phyloP scores from a whole-genome alignment of 441 rosid genomes.

The Eruca vesicaria region DNA sequence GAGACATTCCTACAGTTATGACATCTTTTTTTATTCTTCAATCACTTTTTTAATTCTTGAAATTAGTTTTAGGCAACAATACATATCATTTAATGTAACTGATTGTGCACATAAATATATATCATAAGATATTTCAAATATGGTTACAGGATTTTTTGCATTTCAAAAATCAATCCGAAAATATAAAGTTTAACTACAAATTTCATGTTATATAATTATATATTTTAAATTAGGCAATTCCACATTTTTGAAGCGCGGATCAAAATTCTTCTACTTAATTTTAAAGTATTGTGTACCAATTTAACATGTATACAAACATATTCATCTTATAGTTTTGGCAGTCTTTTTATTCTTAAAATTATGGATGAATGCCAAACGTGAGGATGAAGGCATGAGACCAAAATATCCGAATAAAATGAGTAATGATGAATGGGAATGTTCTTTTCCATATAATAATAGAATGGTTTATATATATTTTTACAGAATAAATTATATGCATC shows the following conservation, averaged over 20 bases:
- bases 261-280: too few relatives aligned
- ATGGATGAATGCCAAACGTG: slow-evolving; percentile 30
- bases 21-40: neutral
- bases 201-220: too few relatives aligned
- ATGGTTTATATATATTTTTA: neutral
- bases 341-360: neutral
- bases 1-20: neutral
- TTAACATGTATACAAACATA: neutral
- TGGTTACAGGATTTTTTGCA: neutral
- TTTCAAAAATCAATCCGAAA: neutral
- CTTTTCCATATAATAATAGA: slow-evolving; percentile 17
- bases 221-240: too few relatives aligned
- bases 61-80: neutral
- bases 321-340: neutral
- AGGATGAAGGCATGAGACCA: slow-evolving; percentile 29
- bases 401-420: slow-evolving; percentile 20
- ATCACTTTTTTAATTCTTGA: neutral
- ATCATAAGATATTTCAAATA: neutral
- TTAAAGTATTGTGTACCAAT: neutral
- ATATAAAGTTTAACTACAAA: too few relatives aligned
- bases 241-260: too few relatives aligned
- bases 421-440: slow-evolving; percentile 26
- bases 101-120: neutral
- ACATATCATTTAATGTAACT: neutral
- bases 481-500: neutral